Evolutionary conservation across 768 basidiomycete genomes (phyloP), one percentile per base, ranked within the genome.

Genomic region (Mycena crocata): DNA sequence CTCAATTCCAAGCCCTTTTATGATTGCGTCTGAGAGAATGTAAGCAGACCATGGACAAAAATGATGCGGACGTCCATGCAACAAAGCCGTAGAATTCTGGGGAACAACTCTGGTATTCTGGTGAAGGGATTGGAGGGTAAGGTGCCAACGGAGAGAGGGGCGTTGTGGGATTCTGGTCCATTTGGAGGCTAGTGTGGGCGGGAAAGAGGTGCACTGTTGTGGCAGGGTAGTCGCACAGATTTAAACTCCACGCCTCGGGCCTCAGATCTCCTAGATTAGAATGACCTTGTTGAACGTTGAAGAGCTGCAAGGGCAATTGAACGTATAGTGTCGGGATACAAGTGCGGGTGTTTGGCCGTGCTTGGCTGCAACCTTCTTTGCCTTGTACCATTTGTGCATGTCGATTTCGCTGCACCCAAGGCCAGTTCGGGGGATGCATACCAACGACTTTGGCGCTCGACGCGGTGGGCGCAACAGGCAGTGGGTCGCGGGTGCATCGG

Each of bases 61-160:
- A n/a, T n/a, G n/a, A n/a, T n/a, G n/a, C n/a, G n/a, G n/a, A n/a
- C n/a, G n/a, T n/a, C n/a, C n/a, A n/a, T n/a, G n/a, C n/a, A n/a
- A n/a, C n/a, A 75, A 96, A 96, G n/a, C 95, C 94, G 71, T 95
- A 94, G 73, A 95, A 91, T 79, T 96, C 95, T 46, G 92, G 86
- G 15, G 92, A 91, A 10, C 92, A 88, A 75, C 89, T 91, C 67
- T 86, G 87, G 66, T 80, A 75, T 57, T 85, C 86, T 42, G 74
- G 77, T 7, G 82, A 79, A 2, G 78, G 79, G 48, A 67, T 51
- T 7, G 66, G 66, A 78, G 84, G 81, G 50, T 76, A 83, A 10
- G 81, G 77, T 32, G 85, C 84, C 31, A 86, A 72, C 1, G 82
- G 87, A 19, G 81, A 76, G 5, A 78, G 71, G 15, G 87, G 83